These are phyloP conservation scores for Ganoderma multipileum DNA, from an alignment of 1,284 basidiomycete genomes.

Conservation along the genomic window DNA sequence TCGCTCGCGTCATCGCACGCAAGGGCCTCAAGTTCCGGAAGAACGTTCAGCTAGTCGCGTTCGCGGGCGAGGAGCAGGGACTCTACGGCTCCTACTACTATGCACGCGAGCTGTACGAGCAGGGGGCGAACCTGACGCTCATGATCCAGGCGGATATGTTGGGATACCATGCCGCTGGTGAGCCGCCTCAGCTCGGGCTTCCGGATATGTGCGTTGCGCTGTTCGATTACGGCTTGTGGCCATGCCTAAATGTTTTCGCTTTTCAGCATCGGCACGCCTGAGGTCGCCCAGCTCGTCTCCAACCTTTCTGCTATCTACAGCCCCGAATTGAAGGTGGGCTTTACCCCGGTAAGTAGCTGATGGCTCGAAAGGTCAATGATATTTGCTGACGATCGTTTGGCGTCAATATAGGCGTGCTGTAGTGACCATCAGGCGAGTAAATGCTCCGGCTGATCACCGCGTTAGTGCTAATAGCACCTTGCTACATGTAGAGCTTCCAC, in stretches of 20 bases:
- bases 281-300: conserved; percentile 76
- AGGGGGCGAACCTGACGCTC: conserved; percentile 72
- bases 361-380: conserved; percentile 5
- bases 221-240: background rate
- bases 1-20: conserved; percentile 73
- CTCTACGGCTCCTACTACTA: conserved; percentile 71
- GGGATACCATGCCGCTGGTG: conserved; percentile 75
- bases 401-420: conserved; percentile 75
- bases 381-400: background rate
- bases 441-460: background rate
- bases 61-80: conserved; percentile 80
- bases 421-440: conserved; percentile 78
- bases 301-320: conserved; percentile 80
- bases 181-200: conserved; percentile 83
- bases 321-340: conserved; percentile 83
- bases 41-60: conserved; percentile 73
- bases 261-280: conserved; percentile 76
- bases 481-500: conserved; percentile 65
- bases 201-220: conserved; percentile 55
- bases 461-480: background rate
- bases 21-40: conserved; percentile 67
- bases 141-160: conserved; percentile 93
- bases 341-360: conserved; percentile 55
- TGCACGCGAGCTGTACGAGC: conserved; percentile 62
- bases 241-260: background rate